phyloP scores from a whole-genome alignment of 768 basidiomycete genomes.

The Tephrocybe sp. region DNA sequence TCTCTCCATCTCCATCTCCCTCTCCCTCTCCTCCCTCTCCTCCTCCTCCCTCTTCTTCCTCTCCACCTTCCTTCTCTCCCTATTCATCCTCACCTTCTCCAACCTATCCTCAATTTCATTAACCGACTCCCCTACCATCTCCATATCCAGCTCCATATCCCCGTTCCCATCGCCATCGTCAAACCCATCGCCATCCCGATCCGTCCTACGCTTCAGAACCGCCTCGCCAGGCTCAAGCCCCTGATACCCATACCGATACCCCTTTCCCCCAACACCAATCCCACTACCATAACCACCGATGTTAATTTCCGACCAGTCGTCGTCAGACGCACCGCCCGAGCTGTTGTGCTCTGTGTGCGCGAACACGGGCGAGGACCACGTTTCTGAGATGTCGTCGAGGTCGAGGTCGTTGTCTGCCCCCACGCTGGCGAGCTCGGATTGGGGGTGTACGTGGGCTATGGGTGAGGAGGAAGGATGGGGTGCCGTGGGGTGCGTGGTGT shows the following conservation, averaged over 20 bases:
- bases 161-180: too few species aligned
- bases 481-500: neutral
- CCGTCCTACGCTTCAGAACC: too few species aligned
- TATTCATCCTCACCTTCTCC: slow-evolving; percentile 13
- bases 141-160: neutral
- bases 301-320: slow-evolving; percentile 4
- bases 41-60: slow-evolving; percentile 16
- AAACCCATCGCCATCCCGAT: too few species aligned
- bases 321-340: slow-evolving; percentile 9
- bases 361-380: slow-evolving; percentile 39
- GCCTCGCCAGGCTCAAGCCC: too few species aligned
- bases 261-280: slow-evolving; percentile 11
- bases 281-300: slow-evolving; percentile 1
- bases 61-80: slow-evolving; percentile 17
- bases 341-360: slow-evolving; percentile 27
- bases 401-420: neutral
- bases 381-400: slow-evolving; percentile 15
- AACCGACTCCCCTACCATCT: slow-evolving; percentile 4
- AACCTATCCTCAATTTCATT: slow-evolving; percentile 12
- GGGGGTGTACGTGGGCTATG: too few species aligned
- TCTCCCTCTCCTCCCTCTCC: slow-evolving; percentile 12
- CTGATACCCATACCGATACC: slow-evolving; percentile 27
- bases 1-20: slow-evolving; percentile 19
- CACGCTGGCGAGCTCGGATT: slow-evolving; percentile 1
- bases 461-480: neutral